Percentiles rank a stretch among this genome's conserved stretches.
Evolutionary conservation across 306 rosid species (phyloP).

Genomic region (Acacia crassicarpa): DNA sequence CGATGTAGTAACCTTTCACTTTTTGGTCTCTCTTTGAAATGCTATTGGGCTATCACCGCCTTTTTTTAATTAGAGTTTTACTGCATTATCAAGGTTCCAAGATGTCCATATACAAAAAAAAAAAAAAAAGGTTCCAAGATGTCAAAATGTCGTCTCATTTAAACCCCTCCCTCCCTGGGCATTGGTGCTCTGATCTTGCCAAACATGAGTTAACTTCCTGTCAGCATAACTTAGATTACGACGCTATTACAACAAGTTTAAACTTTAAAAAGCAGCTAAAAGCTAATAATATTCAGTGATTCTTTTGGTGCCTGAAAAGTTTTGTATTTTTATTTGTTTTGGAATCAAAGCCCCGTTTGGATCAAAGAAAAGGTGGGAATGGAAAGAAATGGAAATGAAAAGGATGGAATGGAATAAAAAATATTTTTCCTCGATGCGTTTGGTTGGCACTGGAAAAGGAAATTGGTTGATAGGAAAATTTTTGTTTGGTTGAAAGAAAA

Average conservation of each 20-base stretch:
- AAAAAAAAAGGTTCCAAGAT: neutral
- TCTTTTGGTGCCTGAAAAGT: constrained; percentile 22
- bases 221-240: constrained; percentile 12
- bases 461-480: too few relatives aligned
- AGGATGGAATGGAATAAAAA: too few relatives aligned
- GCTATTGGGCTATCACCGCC: constrained; percentile 26
- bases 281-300: constrained; percentile 13
- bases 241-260: neutral
- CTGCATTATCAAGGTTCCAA: neutral
- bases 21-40: constrained; percentile 15
- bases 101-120: too few relatives aligned
- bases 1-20: constrained; percentile 42
- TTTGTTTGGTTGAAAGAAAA: too few relatives aligned
- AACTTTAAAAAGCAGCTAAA: constrained; percentile 7
- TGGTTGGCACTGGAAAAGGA: too few relatives aligned
- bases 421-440: too few relatives aligned
- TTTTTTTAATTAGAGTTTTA: constrained; percentile 30
- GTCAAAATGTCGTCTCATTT: constrained; percentile 23
- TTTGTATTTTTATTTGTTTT: neutral
- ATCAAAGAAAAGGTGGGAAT: too few relatives aligned
- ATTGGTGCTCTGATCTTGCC: constrained; percentile 30
- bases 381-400: too few relatives aligned
- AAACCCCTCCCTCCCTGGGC: constrained; percentile 29
- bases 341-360: constrained; percentile 28
- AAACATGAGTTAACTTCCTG: constrained; percentile 16